These are phyloP conservation scores for Alternaria gaisen DNA, from an alignment of 2,329 filamentous ascomycete species.

Conservation along the genomic window DNA sequence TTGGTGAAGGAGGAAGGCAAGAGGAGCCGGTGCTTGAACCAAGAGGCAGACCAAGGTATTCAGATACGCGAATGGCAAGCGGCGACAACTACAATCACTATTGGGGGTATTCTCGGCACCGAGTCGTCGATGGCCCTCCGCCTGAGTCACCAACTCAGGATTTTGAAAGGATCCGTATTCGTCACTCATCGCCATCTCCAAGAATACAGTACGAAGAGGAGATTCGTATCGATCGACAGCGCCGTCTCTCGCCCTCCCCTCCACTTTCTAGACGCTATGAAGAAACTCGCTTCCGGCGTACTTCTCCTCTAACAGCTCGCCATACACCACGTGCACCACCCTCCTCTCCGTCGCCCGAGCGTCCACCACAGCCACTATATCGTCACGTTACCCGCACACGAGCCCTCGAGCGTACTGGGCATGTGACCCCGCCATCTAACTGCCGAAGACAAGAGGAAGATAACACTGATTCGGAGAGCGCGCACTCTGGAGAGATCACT, in stretches of 20 bases:
- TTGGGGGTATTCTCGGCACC: constrained; percentile 21
- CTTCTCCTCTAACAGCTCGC: constrained; percentile 21
- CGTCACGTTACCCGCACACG: constrained; percentile 24
- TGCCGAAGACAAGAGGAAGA: constrained; percentile 21
- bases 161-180: constrained; percentile 32
- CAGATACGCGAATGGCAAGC: constrained; percentile 13
- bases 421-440: constrained; percentile 17
- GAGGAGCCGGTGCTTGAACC: constrained; percentile 4
- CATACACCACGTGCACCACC: constrained; percentile 4
- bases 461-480: constrained; percentile 39
- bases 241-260: constrained; percentile 27
- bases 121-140: constrained; percentile 21
- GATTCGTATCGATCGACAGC: constrained; percentile 27
- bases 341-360: constrained; percentile 16
- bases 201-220: constrained; percentile 27
- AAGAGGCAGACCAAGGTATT: constrained; percentile 6
- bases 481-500: constrained; percentile 23
- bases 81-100: constrained; percentile 22
- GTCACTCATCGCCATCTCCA: constrained; percentile 22
- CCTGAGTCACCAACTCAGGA: constrained; percentile 24
- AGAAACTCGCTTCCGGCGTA: constrained; percentile 23
- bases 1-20: constrained; percentile 25
- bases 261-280: constrained; percentile 13
- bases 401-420: constrained; percentile 11
- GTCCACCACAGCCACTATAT: constrained; percentile 16